Evolutionary conservation across 305 asterid genomes (phyloP).

Genomic region (Rubia balearica): DNA sequence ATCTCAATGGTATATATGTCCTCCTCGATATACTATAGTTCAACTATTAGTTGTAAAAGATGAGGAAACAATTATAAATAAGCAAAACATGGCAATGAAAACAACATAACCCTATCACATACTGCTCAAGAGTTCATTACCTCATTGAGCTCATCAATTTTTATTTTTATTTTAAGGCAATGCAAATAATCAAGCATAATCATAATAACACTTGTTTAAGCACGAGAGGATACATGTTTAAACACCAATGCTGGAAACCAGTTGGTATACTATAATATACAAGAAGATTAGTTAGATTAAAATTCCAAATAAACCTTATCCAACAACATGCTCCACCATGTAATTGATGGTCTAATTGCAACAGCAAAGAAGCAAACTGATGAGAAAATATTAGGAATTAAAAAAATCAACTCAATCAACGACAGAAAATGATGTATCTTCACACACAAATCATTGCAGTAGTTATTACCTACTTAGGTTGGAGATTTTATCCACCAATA

Average conservation of each 20-base stretch:
- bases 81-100: conserved; percentile 3
- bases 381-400: background rate
- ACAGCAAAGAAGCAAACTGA: conserved; percentile 5
- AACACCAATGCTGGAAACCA: background rate
- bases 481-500: conserved; percentile 79
- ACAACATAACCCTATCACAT: conserved; percentile 1
- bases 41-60: conserved; percentile 51
- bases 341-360: conserved; percentile 62
- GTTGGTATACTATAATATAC: background rate
- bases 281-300: conserved; percentile 49
- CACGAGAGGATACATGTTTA: background rate
- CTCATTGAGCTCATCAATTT: conserved; percentile 84
- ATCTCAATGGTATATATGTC: conserved; percentile 72
- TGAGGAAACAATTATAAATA: conserved; percentile 15
- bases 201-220: conserved; percentile 25
- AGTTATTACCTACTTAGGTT: conserved; percentile 63
- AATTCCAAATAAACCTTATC: conserved; percentile 76
- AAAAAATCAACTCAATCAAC: background rate
- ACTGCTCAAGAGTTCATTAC: conserved; percentile 32
- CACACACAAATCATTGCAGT: too few species aligned
- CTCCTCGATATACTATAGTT: conserved; percentile 67
- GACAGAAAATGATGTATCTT: too few species aligned
- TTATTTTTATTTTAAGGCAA: conserved; percentile 58
- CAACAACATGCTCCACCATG: conserved; percentile 79
- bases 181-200: conserved; percentile 67